phyloP scores from a whole-genome alignment of 179 eudicot species.

The Beta macrorhiza region DNA sequence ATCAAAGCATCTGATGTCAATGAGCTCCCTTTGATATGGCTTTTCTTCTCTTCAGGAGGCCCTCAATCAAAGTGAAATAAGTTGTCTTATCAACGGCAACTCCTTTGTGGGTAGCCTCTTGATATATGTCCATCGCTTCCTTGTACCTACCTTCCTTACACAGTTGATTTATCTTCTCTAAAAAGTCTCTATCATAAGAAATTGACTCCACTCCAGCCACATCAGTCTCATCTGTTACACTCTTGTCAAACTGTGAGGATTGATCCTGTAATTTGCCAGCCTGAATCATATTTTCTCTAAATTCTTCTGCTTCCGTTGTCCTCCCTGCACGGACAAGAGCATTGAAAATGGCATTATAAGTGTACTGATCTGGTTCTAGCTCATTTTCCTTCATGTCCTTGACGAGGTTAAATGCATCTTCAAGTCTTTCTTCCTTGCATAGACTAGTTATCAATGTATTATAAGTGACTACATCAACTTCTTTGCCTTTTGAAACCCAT shows the following conservation, averaged over 20 bases:
- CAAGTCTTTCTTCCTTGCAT: slow-evolving; percentile 63
- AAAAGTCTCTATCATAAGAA: slow-evolving; percentile 37
- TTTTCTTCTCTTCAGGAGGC: slow-evolving; percentile 59
- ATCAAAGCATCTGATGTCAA: slow-evolving; percentile 1
- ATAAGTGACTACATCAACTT: slow-evolving; percentile 62
- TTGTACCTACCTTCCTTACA: slow-evolving; percentile 53
- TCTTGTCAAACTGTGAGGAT: slow-evolving; percentile 24
- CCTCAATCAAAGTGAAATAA: slow-evolving; percentile 62
- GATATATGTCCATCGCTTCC: slow-evolving; percentile 68
- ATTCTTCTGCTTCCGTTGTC: slow-evolving; percentile 56
- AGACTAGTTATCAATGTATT: slow-evolving; percentile 64
- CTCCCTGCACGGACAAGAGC: slow-evolving; percentile 56
- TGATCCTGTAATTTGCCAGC: slow-evolving; percentile 29
- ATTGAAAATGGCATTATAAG: slow-evolving; percentile 51
- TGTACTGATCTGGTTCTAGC: slow-evolving; percentile 59
- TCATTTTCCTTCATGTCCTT: slow-evolving; percentile 60
- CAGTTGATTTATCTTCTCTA: slow-evolving; percentile 53
- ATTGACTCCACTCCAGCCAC: slow-evolving; percentile 32
- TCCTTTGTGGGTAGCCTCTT: slow-evolving; percentile 48
- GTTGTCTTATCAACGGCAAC: slow-evolving; percentile 44
- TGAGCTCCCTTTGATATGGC: slow-evolving; percentile 31
- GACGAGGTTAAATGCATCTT: slow-evolving; percentile 59
- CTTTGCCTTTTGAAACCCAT: slow-evolving; percentile 67
- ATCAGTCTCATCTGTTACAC: slow-evolving; percentile 22
- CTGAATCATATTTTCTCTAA: slow-evolving; percentile 38